These are phyloP conservation scores for Xerocomellus intermedius DNA, from an alignment of 768 basidiomycete genomes.

Conservation along the genomic window DNA sequence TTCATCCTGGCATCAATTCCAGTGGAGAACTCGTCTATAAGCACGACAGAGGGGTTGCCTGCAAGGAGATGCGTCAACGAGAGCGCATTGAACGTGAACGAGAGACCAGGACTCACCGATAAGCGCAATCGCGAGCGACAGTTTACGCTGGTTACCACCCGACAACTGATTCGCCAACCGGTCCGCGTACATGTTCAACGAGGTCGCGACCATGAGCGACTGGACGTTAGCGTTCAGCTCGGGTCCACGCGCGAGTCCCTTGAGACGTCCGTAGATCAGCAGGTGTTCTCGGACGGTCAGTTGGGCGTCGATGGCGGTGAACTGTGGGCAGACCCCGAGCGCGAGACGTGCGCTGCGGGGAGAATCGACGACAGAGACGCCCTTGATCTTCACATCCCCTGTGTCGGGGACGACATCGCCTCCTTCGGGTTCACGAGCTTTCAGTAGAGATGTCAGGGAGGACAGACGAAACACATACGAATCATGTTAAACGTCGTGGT, in stretches of 20 bases:
- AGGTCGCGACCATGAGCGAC: conserved; percentile 56
- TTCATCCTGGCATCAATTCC: conserved; percentile 84
- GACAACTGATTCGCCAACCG: conserved; percentile 72
- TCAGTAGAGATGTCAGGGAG: neutral
- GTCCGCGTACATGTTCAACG: conserved; percentile 59
- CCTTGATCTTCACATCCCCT: conserved; percentile 70
- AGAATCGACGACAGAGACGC: conserved; percentile 60
- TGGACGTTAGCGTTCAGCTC: conserved; percentile 56
- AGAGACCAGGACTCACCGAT: conserved; percentile 43
- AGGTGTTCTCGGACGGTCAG: conserved; percentile 78
- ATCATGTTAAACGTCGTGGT: conserved; percentile 82
- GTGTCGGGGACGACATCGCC: conserved; percentile 65
- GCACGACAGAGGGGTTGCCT: conserved; percentile 75
- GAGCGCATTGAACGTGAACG: neutral
- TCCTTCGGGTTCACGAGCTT: conserved; percentile 37
- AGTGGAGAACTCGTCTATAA: conserved; percentile 83
- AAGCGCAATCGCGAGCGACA: conserved; percentile 73
- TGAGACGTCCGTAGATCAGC: conserved; percentile 67
- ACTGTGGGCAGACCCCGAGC: conserved; percentile 82
- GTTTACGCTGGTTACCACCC: conserved; percentile 77
- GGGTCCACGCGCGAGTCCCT: conserved; percentile 54
- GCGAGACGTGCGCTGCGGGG: conserved; percentile 63
- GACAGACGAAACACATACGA: conserved; percentile 41
- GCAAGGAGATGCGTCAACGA: neutral
- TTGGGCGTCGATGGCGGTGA: conserved; percentile 78